Evolutionary conservation across 495 filamentous ascomycete genomes (phyloP), one percentile per base, ranked within the genome.

Genomic region (Tuber brumale): DNA sequence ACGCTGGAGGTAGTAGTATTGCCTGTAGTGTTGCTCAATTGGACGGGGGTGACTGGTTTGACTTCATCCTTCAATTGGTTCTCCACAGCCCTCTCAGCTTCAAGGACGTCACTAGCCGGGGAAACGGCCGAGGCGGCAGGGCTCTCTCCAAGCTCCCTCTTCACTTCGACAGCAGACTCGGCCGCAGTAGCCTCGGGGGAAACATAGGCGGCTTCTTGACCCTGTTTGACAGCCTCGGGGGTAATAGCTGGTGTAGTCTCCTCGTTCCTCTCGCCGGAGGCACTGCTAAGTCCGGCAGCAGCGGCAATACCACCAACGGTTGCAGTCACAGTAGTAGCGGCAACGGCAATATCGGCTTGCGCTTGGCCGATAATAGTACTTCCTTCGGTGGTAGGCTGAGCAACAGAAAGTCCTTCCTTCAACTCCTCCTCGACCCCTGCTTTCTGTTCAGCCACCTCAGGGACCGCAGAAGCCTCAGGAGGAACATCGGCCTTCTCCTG

Each of bases 51-150:
- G 45, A 75, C 39, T n/a, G 73, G 74, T 35, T 71, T 71, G 27
- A 76, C 74, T 57, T 71, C 73, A 69, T 78, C 51, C 75, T 76
- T 80, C 35, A 78, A 74, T 42, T 79, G 72, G 21, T 76, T 48
- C 76, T 81, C 93, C 45, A 93, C 86, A 27, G 88, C 90, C 83
- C 89, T 89, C 89, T 97, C 97, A 83, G 94, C 92, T 74, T 89
- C 88, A 14, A 95, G 92, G 6, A 89, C 89, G 66, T 87, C 87
- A 23, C 88, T 39, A 39, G 37, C 37, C 37, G 37, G 37, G 37
- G 37, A 39, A 39, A 39, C 37, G 37, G 37, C 37, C 37, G 37
- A 39, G 37, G 37, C 37, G 37, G 37, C 5, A 39, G 37, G 79
- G 78, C 31, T 82, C 79, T 19, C 75, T 75, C 80, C 81, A 72